phyloP scores from a whole-genome alignment of 2,329 filamentous ascomycete genomes.

The Diplodia sapinea region DNA sequence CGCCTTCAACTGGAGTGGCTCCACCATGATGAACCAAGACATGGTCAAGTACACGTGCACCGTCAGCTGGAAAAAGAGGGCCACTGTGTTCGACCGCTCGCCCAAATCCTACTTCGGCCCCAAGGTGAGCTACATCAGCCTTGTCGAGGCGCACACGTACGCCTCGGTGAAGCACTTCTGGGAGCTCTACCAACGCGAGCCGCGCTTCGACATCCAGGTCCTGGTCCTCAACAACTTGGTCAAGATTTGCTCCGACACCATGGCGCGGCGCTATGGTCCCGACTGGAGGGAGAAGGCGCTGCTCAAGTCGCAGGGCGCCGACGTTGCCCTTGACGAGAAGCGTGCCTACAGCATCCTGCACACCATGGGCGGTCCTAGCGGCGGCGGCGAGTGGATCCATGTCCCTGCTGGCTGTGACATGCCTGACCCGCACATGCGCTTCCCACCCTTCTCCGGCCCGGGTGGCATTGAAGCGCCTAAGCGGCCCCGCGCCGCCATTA shows the following conservation, averaged over 20 bases:
- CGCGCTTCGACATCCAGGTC: conserved; percentile 12
- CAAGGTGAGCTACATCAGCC: background rate
- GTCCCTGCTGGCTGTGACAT: background rate
- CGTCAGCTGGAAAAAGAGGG: background rate
- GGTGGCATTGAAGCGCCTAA: background rate
- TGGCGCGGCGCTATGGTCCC: background rate
- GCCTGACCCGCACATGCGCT: background rate
- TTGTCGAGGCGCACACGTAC: background rate
- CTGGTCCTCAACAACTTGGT: background rate
- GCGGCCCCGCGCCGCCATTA: too few relatives aligned
- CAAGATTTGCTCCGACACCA: background rate
- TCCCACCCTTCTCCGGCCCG: background rate
- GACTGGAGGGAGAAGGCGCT: background rate
- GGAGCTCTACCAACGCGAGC: conserved; percentile 21
- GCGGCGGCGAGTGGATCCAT: conserved; percentile 11
- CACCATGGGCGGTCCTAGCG: conserved; percentile 7
- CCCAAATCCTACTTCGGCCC: background rate
- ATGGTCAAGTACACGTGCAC: background rate
- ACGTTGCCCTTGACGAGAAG: conserved; percentile 18
- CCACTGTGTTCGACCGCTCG: background rate
- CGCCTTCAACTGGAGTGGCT: background rate
- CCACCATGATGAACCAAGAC: background rate
- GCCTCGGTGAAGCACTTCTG: background rate
- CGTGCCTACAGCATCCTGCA: conserved; percentile 2
- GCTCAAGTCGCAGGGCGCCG: background rate